Evolutionary conservation across 2,329 filamentous ascomycete species (phyloP).

Genomic region (Hypoxylon sp.): DNA sequence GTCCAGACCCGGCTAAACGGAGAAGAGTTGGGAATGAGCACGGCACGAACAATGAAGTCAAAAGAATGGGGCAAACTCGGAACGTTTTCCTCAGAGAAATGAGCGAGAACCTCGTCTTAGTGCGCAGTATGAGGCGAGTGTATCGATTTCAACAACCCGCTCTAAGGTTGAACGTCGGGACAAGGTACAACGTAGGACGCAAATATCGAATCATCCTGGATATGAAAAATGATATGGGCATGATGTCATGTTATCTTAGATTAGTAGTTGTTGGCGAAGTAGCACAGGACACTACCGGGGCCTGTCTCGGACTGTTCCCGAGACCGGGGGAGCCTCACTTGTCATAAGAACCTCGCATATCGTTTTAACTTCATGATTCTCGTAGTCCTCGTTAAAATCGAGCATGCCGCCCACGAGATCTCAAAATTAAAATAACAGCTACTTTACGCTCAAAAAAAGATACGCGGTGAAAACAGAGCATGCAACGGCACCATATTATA

Average conservation of each 20-base stretch:
- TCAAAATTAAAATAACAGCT: slow-evolving; percentile 15
- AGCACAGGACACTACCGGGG: slow-evolving; percentile 14
- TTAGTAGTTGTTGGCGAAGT: slow-evolving; percentile 7
- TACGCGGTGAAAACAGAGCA: neutral
- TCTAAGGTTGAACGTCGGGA: neutral
- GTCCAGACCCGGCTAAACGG: neutral
- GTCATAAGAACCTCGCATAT: slow-evolving; percentile 3
- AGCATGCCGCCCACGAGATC: slow-evolving; percentile 9
- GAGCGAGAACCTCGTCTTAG: neutral
- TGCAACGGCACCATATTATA: slow-evolving; percentile 4
- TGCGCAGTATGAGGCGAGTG: neutral
- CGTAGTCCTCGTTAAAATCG: slow-evolving; percentile 6
- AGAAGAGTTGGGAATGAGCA: neutral
- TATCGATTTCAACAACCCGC: neutral
- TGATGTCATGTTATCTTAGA: neutral
- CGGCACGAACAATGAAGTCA: neutral
- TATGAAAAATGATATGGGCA: neutral
- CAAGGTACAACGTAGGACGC: neutral
- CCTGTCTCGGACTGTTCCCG: slow-evolving; percentile 36
- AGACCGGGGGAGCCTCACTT: slow-evolving; percentile 35
- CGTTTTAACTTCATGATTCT: slow-evolving; percentile 14
- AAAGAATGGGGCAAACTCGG: too few species aligned
- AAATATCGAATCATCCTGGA: neutral
- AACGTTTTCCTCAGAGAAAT: neutral
- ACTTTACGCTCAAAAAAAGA: slow-evolving; percentile 17